These are phyloP conservation scores for Carex pumila DNA, from an alignment of 176 grass and related monocot species.

Conservation along the genomic window DNA sequence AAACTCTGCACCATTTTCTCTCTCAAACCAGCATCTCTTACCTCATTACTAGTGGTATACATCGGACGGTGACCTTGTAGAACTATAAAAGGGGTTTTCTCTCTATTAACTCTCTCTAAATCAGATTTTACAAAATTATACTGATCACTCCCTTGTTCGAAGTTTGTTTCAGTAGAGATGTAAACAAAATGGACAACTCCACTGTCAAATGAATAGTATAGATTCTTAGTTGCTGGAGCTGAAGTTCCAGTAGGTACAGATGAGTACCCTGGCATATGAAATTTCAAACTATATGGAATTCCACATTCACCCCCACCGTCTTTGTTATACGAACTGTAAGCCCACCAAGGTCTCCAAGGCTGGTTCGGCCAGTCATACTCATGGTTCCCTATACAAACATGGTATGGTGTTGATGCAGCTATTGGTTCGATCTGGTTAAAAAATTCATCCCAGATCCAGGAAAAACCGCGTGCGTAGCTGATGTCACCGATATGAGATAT, in stretches of 20 bases:
- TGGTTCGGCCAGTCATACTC: slow-evolving; percentile 95
- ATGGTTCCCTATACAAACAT: slow-evolving; percentile 97
- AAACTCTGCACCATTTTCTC: slow-evolving; percentile 64
- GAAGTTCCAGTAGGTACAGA: slow-evolving; percentile 59
- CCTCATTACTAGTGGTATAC: slow-evolving; percentile 80
- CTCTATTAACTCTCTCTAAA: slow-evolving; percentile 72
- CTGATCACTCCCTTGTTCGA: slow-evolving; percentile 60
- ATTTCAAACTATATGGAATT: slow-evolving; percentile 84
- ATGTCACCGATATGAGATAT: slow-evolving; percentile 97
- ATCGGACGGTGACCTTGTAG: slow-evolving; percentile 93
- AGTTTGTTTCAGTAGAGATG: slow-evolving; percentile 91
- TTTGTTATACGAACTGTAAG: slow-evolving; percentile 46
- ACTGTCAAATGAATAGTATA: slow-evolving; percentile 80
- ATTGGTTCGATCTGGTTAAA: slow-evolving; percentile 89
- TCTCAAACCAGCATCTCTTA: slow-evolving; percentile 42
- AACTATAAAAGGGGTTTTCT: slow-evolving; percentile 76
- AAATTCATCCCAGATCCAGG: slow-evolving; percentile 98
- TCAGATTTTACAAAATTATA: slow-evolving; percentile 77
- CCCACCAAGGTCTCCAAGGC: slow-evolving; percentile 83
- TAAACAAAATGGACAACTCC: slow-evolving; percentile 93
- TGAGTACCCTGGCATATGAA: slow-evolving; percentile 92
- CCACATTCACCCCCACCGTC: slow-evolving; percentile 95
- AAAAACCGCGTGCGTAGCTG: slow-evolving; percentile 79
- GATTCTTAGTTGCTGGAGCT: slow-evolving; percentile 69
- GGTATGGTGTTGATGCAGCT: slow-evolving; percentile 66